Evolutionary conservation across 176 grass and related monocot genomes (phyloP).

Genomic region (Carex cristatella): DNA sequence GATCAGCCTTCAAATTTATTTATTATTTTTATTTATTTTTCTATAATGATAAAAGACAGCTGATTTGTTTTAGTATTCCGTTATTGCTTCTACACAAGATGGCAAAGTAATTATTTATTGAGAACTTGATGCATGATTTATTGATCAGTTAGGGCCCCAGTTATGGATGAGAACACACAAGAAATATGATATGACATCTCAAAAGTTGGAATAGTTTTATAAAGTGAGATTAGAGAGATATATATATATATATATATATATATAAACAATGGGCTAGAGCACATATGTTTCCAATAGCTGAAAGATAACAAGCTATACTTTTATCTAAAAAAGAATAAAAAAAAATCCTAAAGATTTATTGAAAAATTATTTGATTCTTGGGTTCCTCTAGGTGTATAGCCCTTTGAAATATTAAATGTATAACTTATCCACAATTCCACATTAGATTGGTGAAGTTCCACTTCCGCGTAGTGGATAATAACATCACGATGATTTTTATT

Average conservation of each 20-base stretch:
- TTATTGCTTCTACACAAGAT: neutral
- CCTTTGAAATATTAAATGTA: neutral
- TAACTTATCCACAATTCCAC: slow-evolving; percentile 10
- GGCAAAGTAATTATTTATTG: neutral
- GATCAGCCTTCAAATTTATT: neutral
- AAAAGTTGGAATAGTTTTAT: neutral
- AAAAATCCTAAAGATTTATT: neutral
- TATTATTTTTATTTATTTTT: neutral
- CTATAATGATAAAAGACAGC: neutral
- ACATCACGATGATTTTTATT: slow-evolving; percentile 5
- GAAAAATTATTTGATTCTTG: slow-evolving; percentile 13
- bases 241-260: neutral
- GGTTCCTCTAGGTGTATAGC: slow-evolving; percentile 5
- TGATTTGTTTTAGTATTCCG: neutral
- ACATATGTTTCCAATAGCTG: slow-evolving; percentile 9
- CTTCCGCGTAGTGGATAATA: slow-evolving; percentile 2
- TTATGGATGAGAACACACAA: slow-evolving; percentile 24
- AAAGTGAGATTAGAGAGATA: neutral
- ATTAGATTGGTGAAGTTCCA: slow-evolving; percentile 19
- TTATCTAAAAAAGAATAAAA: neutral
- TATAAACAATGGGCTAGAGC: slow-evolving; percentile 11
- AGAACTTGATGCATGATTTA: neutral
- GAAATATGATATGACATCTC: neutral
- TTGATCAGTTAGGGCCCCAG: neutral
- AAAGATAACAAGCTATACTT: slow-evolving; percentile 4